phyloP scores from a whole-genome alignment of 2,329 filamentous ascomycete species.

The Septoria petroselini region DNA sequence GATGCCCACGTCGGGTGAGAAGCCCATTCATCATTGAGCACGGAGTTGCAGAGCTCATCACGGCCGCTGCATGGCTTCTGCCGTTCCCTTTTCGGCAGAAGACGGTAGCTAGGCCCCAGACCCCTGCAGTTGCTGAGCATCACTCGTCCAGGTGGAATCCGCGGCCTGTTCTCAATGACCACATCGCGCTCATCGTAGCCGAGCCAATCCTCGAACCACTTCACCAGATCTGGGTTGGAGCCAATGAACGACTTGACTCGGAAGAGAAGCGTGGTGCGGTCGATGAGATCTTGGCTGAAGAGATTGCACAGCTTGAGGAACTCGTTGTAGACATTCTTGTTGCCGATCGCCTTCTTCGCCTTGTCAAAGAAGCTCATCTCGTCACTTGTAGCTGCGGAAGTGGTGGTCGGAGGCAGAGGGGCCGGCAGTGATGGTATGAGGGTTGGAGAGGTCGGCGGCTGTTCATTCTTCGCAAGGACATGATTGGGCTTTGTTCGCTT shows the following conservation, averaged over 20 bases:
- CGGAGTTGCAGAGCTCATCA: slow-evolving; percentile 88
- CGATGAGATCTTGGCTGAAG: slow-evolving; percentile 89
- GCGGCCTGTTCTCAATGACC: slow-evolving; percentile 72
- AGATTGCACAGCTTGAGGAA: slow-evolving; percentile 97
- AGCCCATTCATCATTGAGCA: slow-evolving; percentile 97
- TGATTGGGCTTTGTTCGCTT: slow-evolving; percentile 74
- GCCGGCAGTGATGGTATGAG: slow-evolving; percentile 84
- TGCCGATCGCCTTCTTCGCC: slow-evolving; percentile 92
- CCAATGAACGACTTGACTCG: slow-evolving; percentile 84
- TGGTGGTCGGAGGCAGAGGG: slow-evolving; percentile 73
- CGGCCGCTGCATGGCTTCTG: slow-evolving; percentile 90
- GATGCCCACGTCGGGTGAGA: slow-evolving; percentile 99
- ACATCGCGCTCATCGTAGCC: slow-evolving; percentile 73
- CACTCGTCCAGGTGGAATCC: slow-evolving; percentile 74
- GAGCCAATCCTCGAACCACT: slow-evolving; percentile 82
- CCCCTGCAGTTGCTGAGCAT: slow-evolving; percentile 92
- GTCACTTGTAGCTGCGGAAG: slow-evolving; percentile 71
- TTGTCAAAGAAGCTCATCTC: slow-evolving; percentile 93
- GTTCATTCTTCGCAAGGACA: slow-evolving; percentile 23
- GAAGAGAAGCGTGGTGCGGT: slow-evolving; percentile 75
- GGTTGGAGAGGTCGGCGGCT: slow-evolving; percentile 70
- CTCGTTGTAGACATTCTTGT: slow-evolving; percentile 88
- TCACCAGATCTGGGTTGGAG: slow-evolving; percentile 82
- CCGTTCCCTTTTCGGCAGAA: slow-evolving; percentile 85
- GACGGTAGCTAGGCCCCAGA: slow-evolving; percentile 90